Evolutionary conservation across 139 green algal species (phyloP), one percentile per base, ranked within the genome.

Genomic region (Chlamydomonas schloesseri): DNA sequence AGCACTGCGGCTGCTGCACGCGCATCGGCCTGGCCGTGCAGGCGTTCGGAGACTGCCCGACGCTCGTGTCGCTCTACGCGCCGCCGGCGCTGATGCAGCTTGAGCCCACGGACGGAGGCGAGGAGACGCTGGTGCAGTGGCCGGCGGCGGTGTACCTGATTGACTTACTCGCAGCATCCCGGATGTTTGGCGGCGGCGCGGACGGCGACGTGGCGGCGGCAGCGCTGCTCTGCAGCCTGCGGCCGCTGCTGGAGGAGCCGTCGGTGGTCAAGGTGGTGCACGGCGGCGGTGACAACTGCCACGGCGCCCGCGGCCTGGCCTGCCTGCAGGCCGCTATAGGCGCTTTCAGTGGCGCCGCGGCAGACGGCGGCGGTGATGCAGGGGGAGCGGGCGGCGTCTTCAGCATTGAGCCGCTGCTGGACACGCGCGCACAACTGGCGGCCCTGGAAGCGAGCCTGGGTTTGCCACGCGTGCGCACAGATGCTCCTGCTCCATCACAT

Each of bases 241-340:
- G 46, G 6, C 14, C 21, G 8, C 24, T 83, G 62, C 42, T 83
- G 9, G 77, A 64, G 60, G 62, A 73, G n/a, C 29, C 24, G 21
- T 37, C 3, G 0, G 77, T 84, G n/a, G 47, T 29, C 60, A 84
- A 84, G 77, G 77, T 84, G 60, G 77, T 84, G n/a, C 77, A 84
- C n/a, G n/a, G n/a, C n/a, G n/a, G n/a, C n/a, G n/a, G n/a, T n/a
- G n/a, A n/a, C n/a, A n/a, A n/a, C n/a, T n/a, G n/a, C n/a, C n/a
- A n/a, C n/a, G n/a, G n/a, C n/a, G n/a, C n/a, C n/a, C n/a, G n/a
- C n/a, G n/a, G n/a, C n/a, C n/a, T n/a, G n/a, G n/a, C n/a, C n/a
- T n/a, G n/a, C n/a, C n/a, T n/a, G n/a, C n/a, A 58, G 53, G 15
- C 13, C 13, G 53, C 53, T 29, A 5, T n/a, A 67, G 14, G 58